A percentile compares a stretch with the other conserved stretches of the same genome.
phyloP scores from a whole-genome alignment of 2,329 filamentous ascomycete genomes.

The Aspergillus neotritici region DNA sequence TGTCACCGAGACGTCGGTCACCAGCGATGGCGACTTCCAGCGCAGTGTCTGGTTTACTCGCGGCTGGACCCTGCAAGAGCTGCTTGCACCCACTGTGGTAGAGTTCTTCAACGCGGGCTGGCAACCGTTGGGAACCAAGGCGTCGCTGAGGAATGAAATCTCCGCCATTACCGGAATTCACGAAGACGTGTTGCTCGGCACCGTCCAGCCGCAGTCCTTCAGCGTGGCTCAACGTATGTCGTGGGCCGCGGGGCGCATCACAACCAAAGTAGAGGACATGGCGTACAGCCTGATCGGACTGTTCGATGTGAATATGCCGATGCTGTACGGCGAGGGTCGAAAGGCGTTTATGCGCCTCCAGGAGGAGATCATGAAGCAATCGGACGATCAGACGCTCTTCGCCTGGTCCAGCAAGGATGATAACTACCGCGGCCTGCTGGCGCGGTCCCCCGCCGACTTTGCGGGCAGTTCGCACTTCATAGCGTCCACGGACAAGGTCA shows the following conservation, averaged over 20 bases:
- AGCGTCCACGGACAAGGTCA: neutral
- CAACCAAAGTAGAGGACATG: conserved; percentile 19
- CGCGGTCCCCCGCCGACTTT: neutral
- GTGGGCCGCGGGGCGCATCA: conserved; percentile 21
- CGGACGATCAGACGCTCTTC: conserved; percentile 15
- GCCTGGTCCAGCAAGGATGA: neutral
- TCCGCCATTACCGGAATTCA: conserved; percentile 8
- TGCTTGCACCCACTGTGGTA: conserved; percentile 6
- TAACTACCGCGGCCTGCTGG: neutral
- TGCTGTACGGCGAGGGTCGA: conserved; percentile 23
- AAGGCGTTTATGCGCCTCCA: conserved; percentile 23
- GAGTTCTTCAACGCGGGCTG: conserved; percentile 4
- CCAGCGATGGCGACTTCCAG: neutral
- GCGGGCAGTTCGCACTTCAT: neutral
- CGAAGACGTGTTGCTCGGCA: neutral
- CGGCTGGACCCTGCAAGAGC: conserved; percentile 16
- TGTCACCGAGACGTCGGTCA: neutral
- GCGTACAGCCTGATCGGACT: conserved; percentile 28
- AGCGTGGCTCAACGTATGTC: conserved; percentile 18
- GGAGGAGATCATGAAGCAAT: conserved; percentile 26
- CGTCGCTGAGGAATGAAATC: neutral
- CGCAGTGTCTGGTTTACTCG: conserved; percentile 10
- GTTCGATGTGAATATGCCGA: conserved; percentile 23
- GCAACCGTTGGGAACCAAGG: neutral
- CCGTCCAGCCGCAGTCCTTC: neutral